phyloP scores from a whole-genome alignment of 805 yeast species.

The Nadsonia fulvescens region DNA sequence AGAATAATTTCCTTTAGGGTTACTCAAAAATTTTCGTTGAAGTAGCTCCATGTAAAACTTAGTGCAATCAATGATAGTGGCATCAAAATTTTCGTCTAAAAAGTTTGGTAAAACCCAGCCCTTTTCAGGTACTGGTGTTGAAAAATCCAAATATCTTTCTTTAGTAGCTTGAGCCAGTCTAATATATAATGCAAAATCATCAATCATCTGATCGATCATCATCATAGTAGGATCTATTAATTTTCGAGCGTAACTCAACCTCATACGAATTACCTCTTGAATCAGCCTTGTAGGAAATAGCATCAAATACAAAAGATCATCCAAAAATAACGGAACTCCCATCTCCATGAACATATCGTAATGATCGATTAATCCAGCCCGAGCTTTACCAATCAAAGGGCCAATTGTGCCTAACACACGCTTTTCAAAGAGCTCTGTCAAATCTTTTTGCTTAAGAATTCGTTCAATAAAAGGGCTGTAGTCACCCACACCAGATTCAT shows the following conservation, averaged over 20 bases:
- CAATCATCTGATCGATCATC: conserved; percentile 90
- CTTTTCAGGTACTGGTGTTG: conserved; percentile 29
- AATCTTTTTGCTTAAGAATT: conserved; percentile 45
- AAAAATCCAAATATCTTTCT: conserved; percentile 40
- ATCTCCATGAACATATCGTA: conserved; percentile 44
- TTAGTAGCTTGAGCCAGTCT: conserved; percentile 59
- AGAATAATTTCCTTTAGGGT: conserved; percentile 31
- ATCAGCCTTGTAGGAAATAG: conserved; percentile 65
- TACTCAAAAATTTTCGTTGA: conserved; percentile 61
- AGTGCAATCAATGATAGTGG: conserved; percentile 54
- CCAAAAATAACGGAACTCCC: conserved; percentile 58
- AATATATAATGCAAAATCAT: conserved; percentile 63
- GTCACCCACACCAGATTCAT: conserved; percentile 32
- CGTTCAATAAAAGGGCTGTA: conserved; percentile 66
- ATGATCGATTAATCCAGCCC: conserved; percentile 46
- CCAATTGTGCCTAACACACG: conserved; percentile 51
- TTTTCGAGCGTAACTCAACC: conserved; percentile 62
- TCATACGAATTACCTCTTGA: conserved; percentile 55
- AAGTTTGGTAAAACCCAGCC: conserved; percentile 58
- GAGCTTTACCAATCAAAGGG: conserved; percentile 71
- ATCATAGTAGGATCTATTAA: conserved; percentile 75
- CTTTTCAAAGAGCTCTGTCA: conserved; percentile 37
- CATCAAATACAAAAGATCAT: conserved; percentile 40
- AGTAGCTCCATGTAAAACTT: conserved; percentile 51
- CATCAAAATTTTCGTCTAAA: conserved; percentile 47